phyloP scores from a whole-genome alignment of 768 basidiomycete species.

The Trametes elegans region DNA sequence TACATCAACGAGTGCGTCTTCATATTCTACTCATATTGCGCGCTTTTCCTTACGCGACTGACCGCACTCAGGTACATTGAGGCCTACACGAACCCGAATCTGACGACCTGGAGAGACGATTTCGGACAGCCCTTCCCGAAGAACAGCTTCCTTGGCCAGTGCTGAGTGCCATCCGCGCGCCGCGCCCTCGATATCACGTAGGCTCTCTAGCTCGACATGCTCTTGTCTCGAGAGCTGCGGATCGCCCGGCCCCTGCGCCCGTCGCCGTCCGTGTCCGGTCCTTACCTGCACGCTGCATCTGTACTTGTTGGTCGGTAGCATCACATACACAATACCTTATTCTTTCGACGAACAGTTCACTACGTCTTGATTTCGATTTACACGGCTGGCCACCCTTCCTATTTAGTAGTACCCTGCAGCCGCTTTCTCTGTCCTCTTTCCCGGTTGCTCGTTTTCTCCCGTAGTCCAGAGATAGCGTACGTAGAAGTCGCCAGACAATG shows the following conservation, averaged over 20 bases:
- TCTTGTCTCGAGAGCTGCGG: neutral
- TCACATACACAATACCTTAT: neutral
- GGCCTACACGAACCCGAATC: slow-evolving; percentile 70
- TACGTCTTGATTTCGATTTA: neutral
- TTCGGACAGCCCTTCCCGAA: slow-evolving; percentile 49
- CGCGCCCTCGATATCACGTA: neutral
- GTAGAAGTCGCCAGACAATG: slow-evolving; percentile 7
- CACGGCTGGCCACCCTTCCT: slow-evolving; percentile 4
- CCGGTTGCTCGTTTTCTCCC: slow-evolving; percentile 3
- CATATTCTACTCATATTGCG: neutral
- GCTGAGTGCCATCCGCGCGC: slow-evolving; percentile 27
- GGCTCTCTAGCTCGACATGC: neutral
- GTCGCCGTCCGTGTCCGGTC: slow-evolving; percentile 8
- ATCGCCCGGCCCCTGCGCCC: neutral
- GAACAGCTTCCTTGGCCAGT: slow-evolving; percentile 45
- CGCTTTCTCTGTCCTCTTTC: neutral
- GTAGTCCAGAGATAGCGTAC: neutral
- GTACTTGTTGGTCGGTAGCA: slow-evolving; percentile 4
- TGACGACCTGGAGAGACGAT: slow-evolving; percentile 47
- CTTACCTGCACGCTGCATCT: slow-evolving; percentile 12
- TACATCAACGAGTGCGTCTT: slow-evolving; percentile 71
- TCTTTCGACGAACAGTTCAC: neutral
- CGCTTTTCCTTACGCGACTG: neutral
- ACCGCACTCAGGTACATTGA: slow-evolving; percentile 57
- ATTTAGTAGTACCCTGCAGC: slow-evolving; percentile 1